Evolutionary conservation across 768 basidiomycete genomes (phyloP).

Genomic region (Tylopilus sp.): DNA sequence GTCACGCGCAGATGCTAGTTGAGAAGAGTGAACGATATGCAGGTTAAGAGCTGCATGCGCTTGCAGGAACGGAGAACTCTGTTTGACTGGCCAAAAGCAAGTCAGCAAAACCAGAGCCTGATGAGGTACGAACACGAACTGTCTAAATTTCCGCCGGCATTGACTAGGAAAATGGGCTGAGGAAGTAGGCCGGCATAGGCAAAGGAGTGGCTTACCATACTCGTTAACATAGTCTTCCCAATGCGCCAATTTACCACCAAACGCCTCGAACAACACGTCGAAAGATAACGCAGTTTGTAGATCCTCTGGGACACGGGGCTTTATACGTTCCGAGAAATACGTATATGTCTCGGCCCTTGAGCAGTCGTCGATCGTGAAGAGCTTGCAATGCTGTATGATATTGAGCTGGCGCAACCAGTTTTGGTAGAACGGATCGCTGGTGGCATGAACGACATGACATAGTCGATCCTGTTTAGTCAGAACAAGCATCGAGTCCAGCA

Average conservation of each 20-base stretch:
- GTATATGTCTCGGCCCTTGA: conserved; percentile 64
- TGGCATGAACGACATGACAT: conserved; percentile 78
- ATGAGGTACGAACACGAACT: conserved; percentile 41
- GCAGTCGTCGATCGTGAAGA: conserved; percentile 79
- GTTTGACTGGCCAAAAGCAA: conserved; percentile 49
- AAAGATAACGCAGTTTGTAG: conserved; percentile 57
- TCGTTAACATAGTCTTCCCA: conserved; percentile 80
- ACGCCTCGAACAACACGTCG: conserved; percentile 70
- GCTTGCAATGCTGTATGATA: conserved; percentile 82
- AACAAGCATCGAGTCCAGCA: conserved; percentile 83
- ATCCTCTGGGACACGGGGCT: conserved; percentile 68
- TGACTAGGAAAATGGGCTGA: conserved; percentile 44
- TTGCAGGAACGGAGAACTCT: conserved; percentile 81
- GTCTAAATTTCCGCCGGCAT: conserved; percentile 67
- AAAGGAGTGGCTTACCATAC: conserved; percentile 43
- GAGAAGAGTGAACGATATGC: conserved; percentile 83
- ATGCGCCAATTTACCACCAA: conserved; percentile 82
- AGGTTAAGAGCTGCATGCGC: conserved; percentile 81
- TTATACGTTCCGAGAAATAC: conserved; percentile 61
- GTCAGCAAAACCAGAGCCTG: conserved; percentile 5
- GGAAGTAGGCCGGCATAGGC: background rate
- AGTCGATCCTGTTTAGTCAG: conserved; percentile 85
- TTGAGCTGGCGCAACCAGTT: conserved; percentile 79
- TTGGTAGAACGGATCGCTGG: conserved; percentile 83
- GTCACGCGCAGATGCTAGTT: conserved; percentile 42